Evolutionary conservation across 108 stramenopile genomes (phyloP).

Genomic region (Fistulifera pelliculosa): DNA sequence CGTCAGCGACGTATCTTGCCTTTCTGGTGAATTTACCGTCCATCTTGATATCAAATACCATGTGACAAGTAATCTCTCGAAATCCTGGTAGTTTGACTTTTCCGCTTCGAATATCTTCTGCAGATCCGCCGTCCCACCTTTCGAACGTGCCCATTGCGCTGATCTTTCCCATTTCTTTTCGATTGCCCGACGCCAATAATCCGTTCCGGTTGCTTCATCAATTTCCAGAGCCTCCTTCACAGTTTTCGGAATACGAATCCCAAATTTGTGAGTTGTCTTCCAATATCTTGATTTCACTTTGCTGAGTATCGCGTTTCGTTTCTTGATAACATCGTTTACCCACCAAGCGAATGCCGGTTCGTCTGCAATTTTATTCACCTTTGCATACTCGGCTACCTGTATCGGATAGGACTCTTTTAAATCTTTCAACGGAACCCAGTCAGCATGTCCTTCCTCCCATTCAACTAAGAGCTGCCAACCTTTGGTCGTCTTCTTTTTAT

Average conservation of each 20-base stretch:
- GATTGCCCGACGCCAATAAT: slow-evolving; percentile 24
- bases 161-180: slow-evolving; percentile 23
- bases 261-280: slow-evolving; percentile 21
- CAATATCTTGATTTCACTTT: slow-evolving; percentile 6
- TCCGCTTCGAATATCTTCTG: neutral
- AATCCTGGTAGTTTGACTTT: slow-evolving; percentile 13
- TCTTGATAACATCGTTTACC: slow-evolving; percentile 20
- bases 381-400: slow-evolving; percentile 19
- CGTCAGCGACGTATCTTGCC: slow-evolving; percentile 24
- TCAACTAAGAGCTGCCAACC: slow-evolving; percentile 36
- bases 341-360: slow-evolving; percentile 37
- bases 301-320: slow-evolving; percentile 16
- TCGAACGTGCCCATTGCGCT: slow-evolving; percentile 20
- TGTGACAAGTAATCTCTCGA: slow-evolving; percentile 27
- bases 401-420: slow-evolving; percentile 23
- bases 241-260: slow-evolving; percentile 19
- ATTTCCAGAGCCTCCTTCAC: slow-evolving; percentile 18
- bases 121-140: slow-evolving; percentile 7
- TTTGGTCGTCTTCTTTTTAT: slow-evolving; percentile 22
- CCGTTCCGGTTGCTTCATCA: slow-evolving; percentile 20
- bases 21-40: slow-evolving; percentile 33
- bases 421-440: slow-evolving; percentile 12
- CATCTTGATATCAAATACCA: slow-evolving; percentile 36
- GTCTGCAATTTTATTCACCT: slow-evolving; percentile 7
- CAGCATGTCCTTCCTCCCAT: slow-evolving; percentile 28